phyloP scores from a whole-genome alignment of 129 eudicot species.

The Erigeron canadensis region DNA sequence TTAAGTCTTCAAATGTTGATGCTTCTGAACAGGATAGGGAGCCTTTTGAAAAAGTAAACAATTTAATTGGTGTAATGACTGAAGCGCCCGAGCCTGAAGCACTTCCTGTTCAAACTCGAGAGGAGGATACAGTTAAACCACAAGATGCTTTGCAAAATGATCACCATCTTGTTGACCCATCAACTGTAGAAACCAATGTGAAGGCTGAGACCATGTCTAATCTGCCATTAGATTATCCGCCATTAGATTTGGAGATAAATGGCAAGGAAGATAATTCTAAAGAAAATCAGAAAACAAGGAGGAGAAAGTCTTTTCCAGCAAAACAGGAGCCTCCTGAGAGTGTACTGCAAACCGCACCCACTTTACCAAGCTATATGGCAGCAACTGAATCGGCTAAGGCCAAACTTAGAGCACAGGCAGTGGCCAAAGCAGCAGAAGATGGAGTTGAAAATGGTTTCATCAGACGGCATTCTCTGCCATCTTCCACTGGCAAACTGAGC shows the following conservation, averaged over 20 bases:
- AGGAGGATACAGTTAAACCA: slow-evolving; percentile 23
- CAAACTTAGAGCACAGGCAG: slow-evolving; percentile 69
- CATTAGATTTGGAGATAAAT: slow-evolving; percentile 45
- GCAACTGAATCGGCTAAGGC: slow-evolving; percentile 92
- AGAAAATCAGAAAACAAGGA: slow-evolving; percentile 52
- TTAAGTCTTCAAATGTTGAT: slow-evolving; percentile 33
- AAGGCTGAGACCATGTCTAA: no score
- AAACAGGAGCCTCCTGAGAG: slow-evolving; percentile 64
- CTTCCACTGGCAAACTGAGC: slow-evolving; percentile 58
- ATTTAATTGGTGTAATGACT: slow-evolving; percentile 21
- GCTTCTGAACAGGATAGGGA: slow-evolving; percentile 33
- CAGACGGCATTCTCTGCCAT: slow-evolving; percentile 78
- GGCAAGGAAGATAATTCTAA: slow-evolving; percentile 50
- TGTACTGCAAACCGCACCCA: slow-evolving; percentile 50
- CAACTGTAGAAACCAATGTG: slow-evolving; percentile 25
- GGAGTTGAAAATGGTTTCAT: slow-evolving; percentile 55
- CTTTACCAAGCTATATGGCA: slow-evolving; percentile 87
- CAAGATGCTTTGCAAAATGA: slow-evolving; percentile 30
- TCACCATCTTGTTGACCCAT: slow-evolving; percentile 31
- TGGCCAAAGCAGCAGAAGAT: slow-evolving; percentile 51
- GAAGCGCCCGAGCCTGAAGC: slow-evolving; percentile 34
- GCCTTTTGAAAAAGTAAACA: slow-evolving; percentile 40
- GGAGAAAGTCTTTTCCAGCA: slow-evolving; percentile 67
- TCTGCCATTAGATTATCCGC: no score
- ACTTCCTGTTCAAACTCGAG: slow-evolving; percentile 17